These are phyloP conservation scores for Backusella liffmaniae DNA, from an alignment of 192 early-diverging fungal species.

Conservation along the genomic window DNA sequence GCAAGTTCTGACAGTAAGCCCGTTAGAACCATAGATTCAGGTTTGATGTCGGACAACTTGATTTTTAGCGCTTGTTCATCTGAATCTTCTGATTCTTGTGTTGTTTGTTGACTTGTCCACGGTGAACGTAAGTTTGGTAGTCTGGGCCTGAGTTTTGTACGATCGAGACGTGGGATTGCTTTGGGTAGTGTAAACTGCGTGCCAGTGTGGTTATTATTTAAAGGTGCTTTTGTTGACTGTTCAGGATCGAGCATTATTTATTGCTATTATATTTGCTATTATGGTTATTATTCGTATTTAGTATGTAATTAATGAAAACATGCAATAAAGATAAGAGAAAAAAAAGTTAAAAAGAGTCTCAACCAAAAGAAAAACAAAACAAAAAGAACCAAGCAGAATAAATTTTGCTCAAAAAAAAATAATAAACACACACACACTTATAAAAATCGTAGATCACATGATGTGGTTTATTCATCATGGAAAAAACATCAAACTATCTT, in stretches of 20 bases:
- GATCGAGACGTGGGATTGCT: neutral
- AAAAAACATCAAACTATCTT: neutral
- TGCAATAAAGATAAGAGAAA: too few relatives aligned
- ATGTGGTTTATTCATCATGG: neutral
- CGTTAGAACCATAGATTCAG: neutral
- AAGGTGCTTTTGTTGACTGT: neutral
- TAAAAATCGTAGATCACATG: neutral
- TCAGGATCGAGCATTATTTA: neutral
- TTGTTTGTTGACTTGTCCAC: neutral
- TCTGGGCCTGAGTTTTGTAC: constrained; percentile 11
- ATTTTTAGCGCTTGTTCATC: constrained; percentile 1
- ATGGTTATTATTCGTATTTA: neutral
- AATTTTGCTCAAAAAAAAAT: neutral
- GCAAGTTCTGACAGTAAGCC: neutral
- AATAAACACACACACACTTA: neutral
- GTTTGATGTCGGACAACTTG: neutral
- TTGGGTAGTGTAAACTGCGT: neutral
- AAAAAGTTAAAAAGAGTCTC: neutral
- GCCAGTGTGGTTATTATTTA: neutral
- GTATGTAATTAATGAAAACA: too few relatives aligned
- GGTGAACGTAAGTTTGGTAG: constrained; percentile 6
- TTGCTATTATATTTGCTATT: neutral
- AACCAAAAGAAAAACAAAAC: neutral
- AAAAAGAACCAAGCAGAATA: neutral
- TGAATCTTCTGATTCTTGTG: neutral